Evolutionary conservation across 257 asterid species (phyloP).

Genomic region (Solanum chilense): DNA sequence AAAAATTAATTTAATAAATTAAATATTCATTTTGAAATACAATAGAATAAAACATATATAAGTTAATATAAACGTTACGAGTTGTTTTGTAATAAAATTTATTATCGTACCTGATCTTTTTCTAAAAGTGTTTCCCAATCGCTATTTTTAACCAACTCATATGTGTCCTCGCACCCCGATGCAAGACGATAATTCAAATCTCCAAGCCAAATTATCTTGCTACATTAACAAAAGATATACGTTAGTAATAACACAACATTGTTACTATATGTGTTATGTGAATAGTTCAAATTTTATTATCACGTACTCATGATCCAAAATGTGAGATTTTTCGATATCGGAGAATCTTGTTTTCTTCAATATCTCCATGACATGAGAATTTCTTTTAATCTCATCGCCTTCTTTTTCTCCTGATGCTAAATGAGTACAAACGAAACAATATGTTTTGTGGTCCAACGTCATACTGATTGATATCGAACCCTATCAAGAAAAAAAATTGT

Average conservation of each 20-base stretch:
- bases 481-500: background rate
- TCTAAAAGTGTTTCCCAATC: conserved; percentile 65
- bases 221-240: conserved; percentile 1
- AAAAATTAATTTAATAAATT: background rate
- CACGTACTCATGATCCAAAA: conserved; percentile 66
- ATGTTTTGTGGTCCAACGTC: conserved; percentile 32
- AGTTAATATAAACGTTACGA: background rate
- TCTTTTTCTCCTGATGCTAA: conserved; percentile 79
- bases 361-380: conserved; percentile 55
- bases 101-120: conserved; percentile 57
- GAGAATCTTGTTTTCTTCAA: conserved; percentile 54
- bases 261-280: background rate
- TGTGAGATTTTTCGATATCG: conserved; percentile 14
- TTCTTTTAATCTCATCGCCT: conserved; percentile 49
- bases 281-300: background rate
- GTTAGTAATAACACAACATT: background rate
- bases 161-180: conserved; percentile 25
- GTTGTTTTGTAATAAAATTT: too few relatives aligned
- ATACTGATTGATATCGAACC: conserved; percentile 79
- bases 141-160: conserved; percentile 34
- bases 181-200: conserved; percentile 82
- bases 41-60: background rate
- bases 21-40: background rate
- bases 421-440: conserved; percentile 89
- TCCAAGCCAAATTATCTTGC: conserved; percentile 84